Base-by-base conservation (phyloP, 225 moss, liverwort and hornwort species). In the Marchantia polymorpha region DNA sequence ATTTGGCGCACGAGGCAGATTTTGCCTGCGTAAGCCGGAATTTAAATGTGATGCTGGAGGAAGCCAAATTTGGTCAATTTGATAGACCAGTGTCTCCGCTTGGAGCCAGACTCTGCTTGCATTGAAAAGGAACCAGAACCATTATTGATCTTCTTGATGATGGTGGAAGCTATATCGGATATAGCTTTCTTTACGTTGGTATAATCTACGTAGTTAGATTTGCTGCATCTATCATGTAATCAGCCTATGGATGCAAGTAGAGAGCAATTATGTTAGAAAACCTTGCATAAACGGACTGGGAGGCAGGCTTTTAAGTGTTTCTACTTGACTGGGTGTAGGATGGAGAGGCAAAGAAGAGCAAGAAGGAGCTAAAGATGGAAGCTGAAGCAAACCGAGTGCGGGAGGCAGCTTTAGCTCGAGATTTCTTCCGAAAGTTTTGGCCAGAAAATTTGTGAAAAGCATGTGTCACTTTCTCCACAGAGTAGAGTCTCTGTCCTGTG, bases 361-460 rank as follows among this genome's bases (percentile, higher is more conserved):
- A 70, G 83, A 86, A 78, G 80, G 83, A 85, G 25, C 81, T 64
- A 75, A 84, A 90, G 81, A 26, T 69, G 60, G 79, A 83, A 61
- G 90, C 83, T 51, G 88, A 87, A 77, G 86, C 83, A 31, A 76
- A 88, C 76, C 80, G 60, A 61, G 85, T 79, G 75, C 83, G 74
- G 72, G 83, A 85, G 84, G 81, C 80, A 17, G 84, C 86, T n/a
- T 80, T 88, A 48, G 55, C 78, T 8, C 71, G 71, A 71, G 50
- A 71, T 10, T 71, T 71, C 19, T 23, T 49, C 8, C 76, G 86
- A 65, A 84, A 85, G 74, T 90, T 90, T 49, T 90, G 86, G 90
- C 90, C 86, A 46, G 90, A 90, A 63, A 90, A 90, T 73, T 74
- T 84, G 12, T 89, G 76, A 77, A 64, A 47, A 23, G 0, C 22